Base-by-base conservation (phyloP, 176 grass and related monocot species). In the Bromus sterilis region DNA sequence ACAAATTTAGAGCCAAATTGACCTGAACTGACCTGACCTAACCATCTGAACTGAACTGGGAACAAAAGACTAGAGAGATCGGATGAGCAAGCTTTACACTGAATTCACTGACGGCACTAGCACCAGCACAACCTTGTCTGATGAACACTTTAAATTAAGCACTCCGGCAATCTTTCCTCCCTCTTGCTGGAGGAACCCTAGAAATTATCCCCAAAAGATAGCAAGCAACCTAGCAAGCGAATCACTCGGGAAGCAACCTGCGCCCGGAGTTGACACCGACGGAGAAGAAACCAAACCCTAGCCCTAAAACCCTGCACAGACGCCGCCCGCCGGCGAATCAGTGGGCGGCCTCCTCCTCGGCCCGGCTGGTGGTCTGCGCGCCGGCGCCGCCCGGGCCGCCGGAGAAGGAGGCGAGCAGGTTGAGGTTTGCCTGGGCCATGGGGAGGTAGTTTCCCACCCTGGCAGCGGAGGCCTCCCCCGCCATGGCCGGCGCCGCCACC, bases 361-460 rank as follows among this genome's bases (percentile, higher is more conserved):
- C 74, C 56, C 90, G 59, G 2, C 68, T 81, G 3, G 78, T 26
- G 6, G 81, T 56, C 1, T 73, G 46, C 2, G 76, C 62, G 2
- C 66, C 80, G 8, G 82, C 42, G 9, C 61, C 82, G 11, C 79
- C 68, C 0, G 92, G 90, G 18, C 87, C 86, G 1, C 81, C 80
- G 14, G 95, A 98, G 70, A 95, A 91, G 71, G 95, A 86, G 1
- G 92, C 92, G 32, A 98, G 95, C 25, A 93, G 88, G 84, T 98
- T 98, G 72, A 98, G 91, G 85, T 98, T 94, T 7, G 90, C 92
- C 81, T 93, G 93, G 35, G 86, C 88, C 23, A 95, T 83, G 42
- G 96, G 93, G 25, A 98, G 90, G 84, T 98, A 95, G 83, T 95
- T 98, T 34, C 92, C 95, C 36, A 95, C 95, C 61, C 95, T 83